Percentiles rank a stretch among this genome's conserved stretches.
Evolutionary conservation across 179 eudicot genomes (phyloP).

Genomic region (Patellifolia procumbens): DNA sequence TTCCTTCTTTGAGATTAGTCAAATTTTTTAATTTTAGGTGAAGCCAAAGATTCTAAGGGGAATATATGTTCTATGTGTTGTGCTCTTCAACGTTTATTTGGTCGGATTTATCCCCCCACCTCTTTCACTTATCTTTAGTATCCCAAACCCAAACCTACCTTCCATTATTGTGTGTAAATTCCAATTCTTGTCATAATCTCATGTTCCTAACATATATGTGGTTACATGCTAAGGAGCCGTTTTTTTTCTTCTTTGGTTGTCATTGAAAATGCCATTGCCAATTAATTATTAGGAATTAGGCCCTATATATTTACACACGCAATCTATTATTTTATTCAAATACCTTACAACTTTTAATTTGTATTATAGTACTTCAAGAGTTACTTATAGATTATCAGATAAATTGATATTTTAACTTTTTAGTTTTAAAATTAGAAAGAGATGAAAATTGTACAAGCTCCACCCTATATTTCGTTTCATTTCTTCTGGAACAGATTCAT

Average conservation of each 20-base stretch:
- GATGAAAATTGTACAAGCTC: no score
- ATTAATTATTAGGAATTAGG: background rate
- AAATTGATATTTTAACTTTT: no score
- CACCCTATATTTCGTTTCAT: no score
- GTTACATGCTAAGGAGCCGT: background rate
- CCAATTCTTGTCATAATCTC: background rate
- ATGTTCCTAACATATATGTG: background rate
- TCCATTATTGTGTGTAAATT: no score
- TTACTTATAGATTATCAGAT: no score
- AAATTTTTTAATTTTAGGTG: background rate
- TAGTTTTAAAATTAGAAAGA: no score
- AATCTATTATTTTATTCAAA: no score
- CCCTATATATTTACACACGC: no score
- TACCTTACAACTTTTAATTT: no score
- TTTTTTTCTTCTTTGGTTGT: background rate
- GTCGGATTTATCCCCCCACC: constrained; percentile 30
- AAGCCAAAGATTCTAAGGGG: constrained; percentile 21
- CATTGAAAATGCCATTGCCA: background rate
- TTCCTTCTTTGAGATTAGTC: constrained; percentile 1
- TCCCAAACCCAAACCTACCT: constrained; percentile 16
- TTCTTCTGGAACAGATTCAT: no score
- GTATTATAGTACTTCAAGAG: no score
- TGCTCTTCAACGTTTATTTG: constrained; percentile 19
- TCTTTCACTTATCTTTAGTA: constrained; percentile 12
- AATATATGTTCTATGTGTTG: constrained; percentile 28